Evolutionary conservation across 2,329 filamentous ascomycete species (phyloP).

Genomic region (Didymella lethalis): DNA sequence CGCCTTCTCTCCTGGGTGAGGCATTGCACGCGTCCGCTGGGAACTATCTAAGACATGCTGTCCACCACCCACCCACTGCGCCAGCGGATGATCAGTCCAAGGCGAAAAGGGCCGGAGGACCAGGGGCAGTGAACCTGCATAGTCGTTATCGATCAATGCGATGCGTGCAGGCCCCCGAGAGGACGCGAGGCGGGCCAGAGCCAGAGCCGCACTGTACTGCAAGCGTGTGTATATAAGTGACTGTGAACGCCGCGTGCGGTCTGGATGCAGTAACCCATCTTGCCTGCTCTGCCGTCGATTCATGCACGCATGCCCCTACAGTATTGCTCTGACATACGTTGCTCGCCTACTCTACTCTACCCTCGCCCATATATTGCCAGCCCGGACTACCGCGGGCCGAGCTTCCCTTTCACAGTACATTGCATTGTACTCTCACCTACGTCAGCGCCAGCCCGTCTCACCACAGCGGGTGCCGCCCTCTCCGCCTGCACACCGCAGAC

Average conservation of each 20-base stretch:
- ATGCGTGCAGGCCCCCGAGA: background rate
- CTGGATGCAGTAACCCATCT: conserved; percentile 6
- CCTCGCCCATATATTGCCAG: background rate
- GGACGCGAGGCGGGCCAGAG: conserved; percentile 18
- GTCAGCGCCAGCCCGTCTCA: conserved; percentile 31
- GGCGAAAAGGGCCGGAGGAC: conserved; percentile 17
- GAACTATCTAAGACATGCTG: conserved; percentile 23
- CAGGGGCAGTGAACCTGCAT: conserved; percentile 20
- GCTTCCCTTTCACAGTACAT: conserved; percentile 22
- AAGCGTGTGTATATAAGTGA: conserved; percentile 19
- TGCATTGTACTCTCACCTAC: conserved; percentile 20
- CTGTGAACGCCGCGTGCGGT: conserved; percentile 9
- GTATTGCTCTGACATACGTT: background rate
- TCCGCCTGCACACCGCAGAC: conserved; percentile 23
- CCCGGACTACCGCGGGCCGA: conserved; percentile 27
- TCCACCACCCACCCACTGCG: conserved; percentile 21
- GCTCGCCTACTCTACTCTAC: background rate
- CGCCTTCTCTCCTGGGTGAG: conserved; percentile 21
- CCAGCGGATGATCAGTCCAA: conserved; percentile 23
- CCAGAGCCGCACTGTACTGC: conserved; percentile 20
- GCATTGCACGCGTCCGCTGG: conserved; percentile 20
- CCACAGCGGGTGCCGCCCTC: conserved; percentile 28
- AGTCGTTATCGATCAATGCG: conserved; percentile 20
- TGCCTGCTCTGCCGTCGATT: conserved; percentile 9
- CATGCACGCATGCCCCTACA: conserved; percentile 10